Evolutionary conservation across 768 basidiomycete species (phyloP), one percentile per base, ranked within the genome.

Genomic region (Hortiboletus campestris): DNA sequence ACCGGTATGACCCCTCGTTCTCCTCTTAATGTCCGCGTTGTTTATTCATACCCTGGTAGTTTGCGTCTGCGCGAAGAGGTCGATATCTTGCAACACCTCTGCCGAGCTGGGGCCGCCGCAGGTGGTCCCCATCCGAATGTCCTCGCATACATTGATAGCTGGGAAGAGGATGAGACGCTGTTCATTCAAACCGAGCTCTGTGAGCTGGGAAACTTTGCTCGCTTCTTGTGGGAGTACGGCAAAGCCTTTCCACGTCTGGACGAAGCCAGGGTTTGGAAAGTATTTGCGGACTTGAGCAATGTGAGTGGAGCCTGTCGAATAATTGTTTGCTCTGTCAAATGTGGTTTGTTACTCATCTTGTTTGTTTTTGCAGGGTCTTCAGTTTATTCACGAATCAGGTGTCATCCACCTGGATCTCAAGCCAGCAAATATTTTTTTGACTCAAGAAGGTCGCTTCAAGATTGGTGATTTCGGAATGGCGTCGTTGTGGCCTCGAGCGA

Each of bases 391-490:
- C 73, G 80, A 83, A 63, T 82, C 86, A 42, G 87, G 88, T 52
- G 85, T 97, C 55, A 88, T 98, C 47, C 97, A 99, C 75, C 82
- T 99, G 51, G 97, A 99, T 75, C 74, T 99, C 60, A 99, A 99
- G 76, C 97, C 97, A 13, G 93, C 93, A 41, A 99, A 99, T 70
- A 87, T 99, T 48, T 94, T 99, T 68, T 80, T 99, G 63, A 94
- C 91, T 11, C 78, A 78, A 9, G 82, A 86, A 41, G 97, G 97
- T 2, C 82, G 88, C 43, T 88, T 99, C 76, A 94, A 93, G 76
- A 94, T 99, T 69, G 96, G 96, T 9, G 97, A 99, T 71, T 98
- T 98, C 75, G 97, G 97, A 10, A 94, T 99, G 86, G 95, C 96
- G n/a, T 91, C 92, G 7, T 64, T 93, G 49, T 95, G 92, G 89